Evolutionary conservation across 176 grass and related monocot species (phyloP).

Genomic region (barley (Hordeum vulgare)): DNA sequence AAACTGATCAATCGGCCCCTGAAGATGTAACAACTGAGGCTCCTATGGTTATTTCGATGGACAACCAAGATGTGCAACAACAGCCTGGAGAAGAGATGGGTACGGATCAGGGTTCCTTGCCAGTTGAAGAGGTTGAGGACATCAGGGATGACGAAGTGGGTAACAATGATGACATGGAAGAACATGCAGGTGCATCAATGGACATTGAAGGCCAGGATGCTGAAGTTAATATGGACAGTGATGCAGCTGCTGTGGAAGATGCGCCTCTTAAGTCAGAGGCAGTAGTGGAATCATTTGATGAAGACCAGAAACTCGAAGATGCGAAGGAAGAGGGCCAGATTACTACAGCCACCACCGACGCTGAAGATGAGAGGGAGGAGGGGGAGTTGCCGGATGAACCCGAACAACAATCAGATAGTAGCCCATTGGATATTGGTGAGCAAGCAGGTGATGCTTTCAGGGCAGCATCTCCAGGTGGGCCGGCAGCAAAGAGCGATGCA

Average conservation of each 20-base stretch:
- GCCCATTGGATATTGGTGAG: constrained; percentile 22
- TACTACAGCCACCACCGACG: constrained; percentile 31
- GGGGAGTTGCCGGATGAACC: constrained; percentile 71
- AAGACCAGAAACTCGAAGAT: constrained; percentile 35
- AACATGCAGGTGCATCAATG: constrained; percentile 21
- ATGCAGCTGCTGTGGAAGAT: constrained; percentile 32
- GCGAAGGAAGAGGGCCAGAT: constrained; percentile 48
- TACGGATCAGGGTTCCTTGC: constrained; percentile 41
- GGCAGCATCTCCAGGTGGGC: constrained; percentile 20
- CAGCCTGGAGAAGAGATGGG: constrained; percentile 56
- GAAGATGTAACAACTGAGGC: constrained; percentile 37
- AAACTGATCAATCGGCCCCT: constrained; percentile 9
- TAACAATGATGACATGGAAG: constrained; percentile 56
- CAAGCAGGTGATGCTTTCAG: constrained; percentile 35
- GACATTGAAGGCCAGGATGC: constrained; percentile 44
- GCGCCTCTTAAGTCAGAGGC: constrained; percentile 29
- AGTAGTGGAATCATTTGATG: constrained; percentile 28
- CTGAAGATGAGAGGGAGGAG: constrained; percentile 82
- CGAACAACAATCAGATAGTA: constrained; percentile 57
- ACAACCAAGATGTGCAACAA: constrained; percentile 39
- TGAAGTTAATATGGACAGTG: constrained; percentile 37
- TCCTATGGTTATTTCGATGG: constrained; percentile 19
- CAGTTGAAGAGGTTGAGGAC: constrained; percentile 36
- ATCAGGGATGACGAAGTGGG: constrained; percentile 45
- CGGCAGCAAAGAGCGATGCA: constrained; percentile 33